Evolutionary conservation across 441 rosid species (phyloP).

Genomic region (Lepidium campestre): DNA sequence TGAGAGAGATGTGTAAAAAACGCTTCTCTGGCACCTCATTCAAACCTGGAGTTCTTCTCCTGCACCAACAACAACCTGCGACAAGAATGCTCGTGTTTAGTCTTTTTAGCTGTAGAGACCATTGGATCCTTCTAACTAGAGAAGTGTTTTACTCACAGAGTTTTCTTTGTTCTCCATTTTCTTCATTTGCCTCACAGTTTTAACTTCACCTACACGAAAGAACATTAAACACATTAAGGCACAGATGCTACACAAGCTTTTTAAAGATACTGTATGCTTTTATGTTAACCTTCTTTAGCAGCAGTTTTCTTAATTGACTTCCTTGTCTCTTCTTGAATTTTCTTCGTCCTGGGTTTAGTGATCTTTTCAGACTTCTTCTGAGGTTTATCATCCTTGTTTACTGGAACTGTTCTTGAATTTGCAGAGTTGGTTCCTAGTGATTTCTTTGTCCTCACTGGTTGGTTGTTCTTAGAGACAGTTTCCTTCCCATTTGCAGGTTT

Average conservation of each 20-base stretch:
- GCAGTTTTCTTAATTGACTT: conserved; percentile 39
- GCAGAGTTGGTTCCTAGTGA: conserved; percentile 31
- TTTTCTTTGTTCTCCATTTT: conserved; percentile 74
- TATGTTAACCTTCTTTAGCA: conserved; percentile 41
- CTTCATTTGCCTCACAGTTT: conserved; percentile 28
- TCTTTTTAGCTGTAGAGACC: background rate
- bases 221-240: background rate
- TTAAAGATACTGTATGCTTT: background rate
- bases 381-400: conserved; percentile 28
- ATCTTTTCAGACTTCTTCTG: conserved; percentile 55
- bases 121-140: background rate
- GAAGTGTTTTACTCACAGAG: conserved; percentile 30
- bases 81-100: background rate
- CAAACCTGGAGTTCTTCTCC: conserved; percentile 25
- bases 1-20: background rate
- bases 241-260: background rate
- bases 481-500: conserved; percentile 35
- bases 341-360: conserved; percentile 37
- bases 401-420: conserved; percentile 40
- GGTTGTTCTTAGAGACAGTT: conserved; percentile 31
- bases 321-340: conserved; percentile 29
- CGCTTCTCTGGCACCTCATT: conserved; percentile 5
- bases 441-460: conserved; percentile 34
- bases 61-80: conserved; percentile 16
- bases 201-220: conserved; percentile 36